These are phyloP conservation scores for Claviceps digitariae DNA, from an alignment of 2,329 filamentous ascomycete species.

Conservation along the genomic window DNA sequence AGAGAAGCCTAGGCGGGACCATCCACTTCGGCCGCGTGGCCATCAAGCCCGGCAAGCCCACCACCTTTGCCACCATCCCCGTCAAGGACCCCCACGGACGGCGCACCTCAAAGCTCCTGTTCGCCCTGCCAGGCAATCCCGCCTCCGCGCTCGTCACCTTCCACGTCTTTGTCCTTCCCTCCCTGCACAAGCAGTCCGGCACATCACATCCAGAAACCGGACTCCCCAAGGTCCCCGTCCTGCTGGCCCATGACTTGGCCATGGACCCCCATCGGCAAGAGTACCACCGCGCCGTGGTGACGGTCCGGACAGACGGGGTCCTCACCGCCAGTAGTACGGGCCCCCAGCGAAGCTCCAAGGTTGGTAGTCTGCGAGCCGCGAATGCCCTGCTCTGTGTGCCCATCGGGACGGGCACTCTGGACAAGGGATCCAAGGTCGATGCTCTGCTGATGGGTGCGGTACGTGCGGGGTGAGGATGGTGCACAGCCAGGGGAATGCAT, in stretches of 20 bases:
- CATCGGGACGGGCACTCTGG: constrained; percentile 46
- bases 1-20: constrained; percentile 74
- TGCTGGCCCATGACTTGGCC: constrained; percentile 56
- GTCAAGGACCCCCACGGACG: constrained; percentile 45
- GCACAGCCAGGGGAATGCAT: background rate
- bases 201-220: constrained; percentile 43
- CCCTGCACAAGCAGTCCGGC: constrained; percentile 65
- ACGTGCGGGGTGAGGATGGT: constrained; percentile 7
- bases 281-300: constrained; percentile 76
- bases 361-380: constrained; percentile 77
- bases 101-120: constrained; percentile 57
- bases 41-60: constrained; percentile 98
- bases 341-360: constrained; percentile 74
- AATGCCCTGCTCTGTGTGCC: constrained; percentile 77
- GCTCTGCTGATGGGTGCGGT: constrained; percentile 62
- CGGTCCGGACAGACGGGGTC: constrained; percentile 48
- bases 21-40: constrained; percentile 93
- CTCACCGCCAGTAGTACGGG: constrained; percentile 74
- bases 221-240: constrained; percentile 58
- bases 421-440: constrained; percentile 57
- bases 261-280: constrained; percentile 74
- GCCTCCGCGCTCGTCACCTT: constrained; percentile 87
- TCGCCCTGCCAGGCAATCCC: constrained; percentile 87
- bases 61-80: constrained; percentile 85
- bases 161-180: constrained; percentile 84